Conservation (phyloP, 176 grass and related monocot species). For the Canna indica region DNA sequence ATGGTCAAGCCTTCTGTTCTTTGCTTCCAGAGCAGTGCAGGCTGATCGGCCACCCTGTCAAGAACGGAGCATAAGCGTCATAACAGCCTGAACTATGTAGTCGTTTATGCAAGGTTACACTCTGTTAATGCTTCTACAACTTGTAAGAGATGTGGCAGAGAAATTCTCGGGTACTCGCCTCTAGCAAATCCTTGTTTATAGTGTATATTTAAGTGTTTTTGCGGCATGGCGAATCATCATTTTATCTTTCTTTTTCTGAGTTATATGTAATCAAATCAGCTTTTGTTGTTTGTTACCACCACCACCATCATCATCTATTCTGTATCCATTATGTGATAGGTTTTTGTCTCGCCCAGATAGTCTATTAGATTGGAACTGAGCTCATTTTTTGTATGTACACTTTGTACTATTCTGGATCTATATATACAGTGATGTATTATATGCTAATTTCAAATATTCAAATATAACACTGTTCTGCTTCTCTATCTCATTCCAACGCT, state of each 20-base stretch:
- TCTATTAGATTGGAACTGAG: background rate
- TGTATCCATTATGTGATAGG: background rate
- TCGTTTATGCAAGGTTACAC: constrained; percentile 19
- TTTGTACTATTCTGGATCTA: background rate
- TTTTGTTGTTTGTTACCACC: constrained; percentile 14
- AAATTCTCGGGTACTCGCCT: constrained; percentile 18
- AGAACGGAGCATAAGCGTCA: constrained; percentile 33
- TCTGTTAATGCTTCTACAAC: constrained; percentile 26
- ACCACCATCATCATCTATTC: too few species aligned
- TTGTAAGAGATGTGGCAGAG: constrained; percentile 14
- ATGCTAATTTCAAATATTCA: background rate
- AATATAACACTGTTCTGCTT: background rate
- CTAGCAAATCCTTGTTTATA: constrained; percentile 23
- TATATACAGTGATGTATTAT: background rate
- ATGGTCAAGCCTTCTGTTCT: constrained; percentile 72
- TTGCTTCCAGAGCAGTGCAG: constrained; percentile 81
- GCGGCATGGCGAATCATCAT: constrained; percentile 9
- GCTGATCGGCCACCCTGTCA: constrained; percentile 61
- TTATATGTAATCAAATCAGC: constrained; percentile 9
- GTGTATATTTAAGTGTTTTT: constrained; percentile 76
- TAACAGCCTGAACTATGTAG: background rate
- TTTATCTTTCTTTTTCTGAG: constrained; percentile 5
- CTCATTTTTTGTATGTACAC: background rate
- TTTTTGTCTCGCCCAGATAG: background rate
- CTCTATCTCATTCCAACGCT: background rate